These are phyloP conservation scores for Trichoderma sp. DNA, from an alignment of 2,329 filamentous ascomycete genomes.

Conservation along the genomic window DNA sequence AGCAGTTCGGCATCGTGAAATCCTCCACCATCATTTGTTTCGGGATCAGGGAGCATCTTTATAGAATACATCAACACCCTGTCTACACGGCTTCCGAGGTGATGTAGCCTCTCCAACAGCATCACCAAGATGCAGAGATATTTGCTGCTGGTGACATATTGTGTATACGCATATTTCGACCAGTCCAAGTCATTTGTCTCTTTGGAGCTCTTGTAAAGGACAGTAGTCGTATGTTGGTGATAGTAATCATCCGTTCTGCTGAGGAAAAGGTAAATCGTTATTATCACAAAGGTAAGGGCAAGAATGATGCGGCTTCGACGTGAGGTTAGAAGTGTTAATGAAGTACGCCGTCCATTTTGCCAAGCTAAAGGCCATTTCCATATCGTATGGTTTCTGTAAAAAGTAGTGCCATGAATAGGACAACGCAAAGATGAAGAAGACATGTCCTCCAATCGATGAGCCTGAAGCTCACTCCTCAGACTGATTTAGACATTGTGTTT, in stretches of 20 bases:
- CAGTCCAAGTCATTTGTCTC: constrained; percentile 36
- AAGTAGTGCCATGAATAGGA: not conserved
- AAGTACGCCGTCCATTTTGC: not conserved
- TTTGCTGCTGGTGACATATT: constrained; percentile 48
- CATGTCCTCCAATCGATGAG: not conserved
- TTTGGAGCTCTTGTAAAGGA: not conserved
- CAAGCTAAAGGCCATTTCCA: not conserved
- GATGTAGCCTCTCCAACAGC: constrained; percentile 46
- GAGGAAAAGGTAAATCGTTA: not conserved
- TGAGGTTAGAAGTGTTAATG: not conserved
- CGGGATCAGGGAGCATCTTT: constrained; percentile 34
- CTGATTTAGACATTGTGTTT: not conserved
- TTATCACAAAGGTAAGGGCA: not conserved
- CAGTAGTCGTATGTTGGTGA: not conserved
- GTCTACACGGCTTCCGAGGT: constrained; percentile 43
- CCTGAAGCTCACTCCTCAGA: not conserved
- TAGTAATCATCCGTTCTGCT: not conserved
- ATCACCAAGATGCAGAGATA: constrained; percentile 52
- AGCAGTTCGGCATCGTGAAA: constrained; percentile 35
- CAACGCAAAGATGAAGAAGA: not conserved
- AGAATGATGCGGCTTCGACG: not conserved
- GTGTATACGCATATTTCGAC: constrained; percentile 47
- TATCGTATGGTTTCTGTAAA: not conserved
- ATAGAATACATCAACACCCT: constrained; percentile 48
- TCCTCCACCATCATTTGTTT: constrained; percentile 27